A percentile compares a stretch with the other conserved stretches of the same genome.
Evolutionary conservation across 2,329 filamentous ascomycete genomes (phyloP).

Genomic region (Albophoma yamanashiensis): DNA sequence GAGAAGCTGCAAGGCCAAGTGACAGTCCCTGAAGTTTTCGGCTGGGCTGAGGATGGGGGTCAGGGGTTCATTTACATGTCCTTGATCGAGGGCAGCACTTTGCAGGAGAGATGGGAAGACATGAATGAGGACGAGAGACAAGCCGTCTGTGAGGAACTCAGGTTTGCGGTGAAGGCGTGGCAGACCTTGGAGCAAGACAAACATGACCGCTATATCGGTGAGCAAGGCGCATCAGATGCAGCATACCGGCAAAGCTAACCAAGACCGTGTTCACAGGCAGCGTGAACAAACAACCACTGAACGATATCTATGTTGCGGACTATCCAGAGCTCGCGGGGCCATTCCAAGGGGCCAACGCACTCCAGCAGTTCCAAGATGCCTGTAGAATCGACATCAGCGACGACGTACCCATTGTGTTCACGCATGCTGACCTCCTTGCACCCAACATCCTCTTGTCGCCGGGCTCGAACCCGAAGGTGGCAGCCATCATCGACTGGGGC

Average conservation of each 20-base stretch:
- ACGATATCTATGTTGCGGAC: conserved; percentile 17
- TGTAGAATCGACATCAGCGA: conserved; percentile 17
- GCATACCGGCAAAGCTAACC: conserved; percentile 3
- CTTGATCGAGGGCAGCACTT: conserved; percentile 9
- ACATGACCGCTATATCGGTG: conserved; percentile 9
- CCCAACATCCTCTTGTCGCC: conserved; percentile 14
- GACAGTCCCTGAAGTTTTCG: conserved; percentile 23
- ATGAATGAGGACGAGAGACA: conserved; percentile 9
- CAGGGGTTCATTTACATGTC: conserved; percentile 17
- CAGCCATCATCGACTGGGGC: conserved; percentile 17
- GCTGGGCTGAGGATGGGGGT: conserved; percentile 8
- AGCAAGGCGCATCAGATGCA: conserved; percentile 4
- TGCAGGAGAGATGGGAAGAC: conserved; percentile 8
- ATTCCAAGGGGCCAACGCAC: conserved; percentile 16
- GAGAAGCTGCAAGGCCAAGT: conserved; percentile 13
- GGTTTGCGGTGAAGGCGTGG: conserved; percentile 9
- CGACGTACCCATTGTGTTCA: conserved; percentile 11
- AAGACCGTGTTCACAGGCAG: conserved; percentile 11
- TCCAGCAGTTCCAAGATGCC: conserved; percentile 18
- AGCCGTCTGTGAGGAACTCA: conserved; percentile 19
- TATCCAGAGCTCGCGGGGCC: conserved; percentile 13
- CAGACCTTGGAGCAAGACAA: conserved; percentile 8
- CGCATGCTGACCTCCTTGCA: conserved; percentile 13
- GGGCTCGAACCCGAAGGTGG: conserved; percentile 7
- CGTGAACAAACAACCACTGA: conserved; percentile 15